These are phyloP conservation scores for Jaltomata sinuosa DNA, from an alignment of 257 asterid species.

Conservation along the genomic window DNA sequence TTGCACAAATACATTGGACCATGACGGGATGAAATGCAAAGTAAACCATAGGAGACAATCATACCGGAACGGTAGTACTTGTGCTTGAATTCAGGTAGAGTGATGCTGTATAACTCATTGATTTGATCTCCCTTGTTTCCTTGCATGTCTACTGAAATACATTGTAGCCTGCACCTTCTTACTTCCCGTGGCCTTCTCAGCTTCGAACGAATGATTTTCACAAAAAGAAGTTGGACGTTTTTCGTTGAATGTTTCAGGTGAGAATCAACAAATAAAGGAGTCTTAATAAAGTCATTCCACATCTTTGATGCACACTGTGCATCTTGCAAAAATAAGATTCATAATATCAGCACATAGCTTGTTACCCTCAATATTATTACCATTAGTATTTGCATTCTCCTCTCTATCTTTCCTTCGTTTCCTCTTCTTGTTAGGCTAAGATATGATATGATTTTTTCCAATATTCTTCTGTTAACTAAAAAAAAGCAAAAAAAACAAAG, in stretches of 20 bases:
- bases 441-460: no score
- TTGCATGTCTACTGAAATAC: neutral
- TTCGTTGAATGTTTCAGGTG: neutral
- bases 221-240: neutral
- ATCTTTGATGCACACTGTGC: neutral
- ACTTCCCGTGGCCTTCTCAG: neutral
- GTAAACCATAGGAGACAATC: neutral
- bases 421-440: neutral
- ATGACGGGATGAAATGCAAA: neutral
- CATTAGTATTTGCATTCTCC: neutral
- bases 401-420: neutral
- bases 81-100: neutral
- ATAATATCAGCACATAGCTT: neutral
- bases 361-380: neutral
- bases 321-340: neutral
- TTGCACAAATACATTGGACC: neutral
- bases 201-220: neutral
- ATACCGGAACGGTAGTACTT: neutral
- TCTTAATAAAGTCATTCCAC: neutral
- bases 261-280: neutral
- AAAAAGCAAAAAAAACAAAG: neutral
- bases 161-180: neutral
- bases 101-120: neutral
- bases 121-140: neutral
- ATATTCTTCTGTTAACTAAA: neutral